Evolutionary conservation across 495 filamentous ascomycete species (phyloP).

Genomic region (Penicillium arizonense): DNA sequence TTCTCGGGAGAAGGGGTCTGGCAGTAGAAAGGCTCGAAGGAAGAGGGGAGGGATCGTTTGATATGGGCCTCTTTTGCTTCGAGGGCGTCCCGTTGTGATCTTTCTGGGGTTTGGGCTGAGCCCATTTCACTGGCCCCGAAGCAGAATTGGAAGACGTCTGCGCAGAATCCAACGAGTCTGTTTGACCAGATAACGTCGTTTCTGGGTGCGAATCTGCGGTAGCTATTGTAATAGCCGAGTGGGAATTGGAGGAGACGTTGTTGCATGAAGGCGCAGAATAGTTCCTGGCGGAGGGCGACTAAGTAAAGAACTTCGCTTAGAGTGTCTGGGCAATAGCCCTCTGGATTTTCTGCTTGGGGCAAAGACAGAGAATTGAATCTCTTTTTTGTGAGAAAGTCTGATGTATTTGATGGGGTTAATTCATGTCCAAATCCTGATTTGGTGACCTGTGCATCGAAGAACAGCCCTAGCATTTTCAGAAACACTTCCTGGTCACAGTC

Average conservation of each 20-base stretch:
- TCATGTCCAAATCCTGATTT: too few relatives aligned
- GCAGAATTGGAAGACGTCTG: constrained; percentile 20
- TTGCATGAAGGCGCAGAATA: constrained; percentile 34
- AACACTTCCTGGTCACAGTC: constrained; percentile 7
- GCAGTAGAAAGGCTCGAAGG: too few relatives aligned
- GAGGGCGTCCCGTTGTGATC: too few relatives aligned
- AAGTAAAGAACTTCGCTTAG: constrained; percentile 34
- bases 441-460: too few relatives aligned
- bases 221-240: constrained; percentile 19
- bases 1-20: too few relatives aligned
- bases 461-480: too few relatives aligned
- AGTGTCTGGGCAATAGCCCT: constrained; percentile 4
- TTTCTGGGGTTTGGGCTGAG: too few relatives aligned
- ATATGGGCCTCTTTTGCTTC: too few relatives aligned
- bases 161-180: constrained; percentile 29
- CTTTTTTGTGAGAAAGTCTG: constrained; percentile 1
- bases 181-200: constrained; percentile 35
- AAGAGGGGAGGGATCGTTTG: too few relatives aligned
- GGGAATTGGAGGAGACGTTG: constrained; percentile 27
- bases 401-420: background rate
- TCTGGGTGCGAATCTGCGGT: constrained; percentile 26
- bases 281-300: constrained; percentile 36
- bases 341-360: background rate
- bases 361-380: too few relatives aligned
- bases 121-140: too few relatives aligned